These are phyloP conservation scores for Blepharisma stoltei DNA, from an alignment of 73 alveolate genomes.

Conservation along the genomic window DNA sequence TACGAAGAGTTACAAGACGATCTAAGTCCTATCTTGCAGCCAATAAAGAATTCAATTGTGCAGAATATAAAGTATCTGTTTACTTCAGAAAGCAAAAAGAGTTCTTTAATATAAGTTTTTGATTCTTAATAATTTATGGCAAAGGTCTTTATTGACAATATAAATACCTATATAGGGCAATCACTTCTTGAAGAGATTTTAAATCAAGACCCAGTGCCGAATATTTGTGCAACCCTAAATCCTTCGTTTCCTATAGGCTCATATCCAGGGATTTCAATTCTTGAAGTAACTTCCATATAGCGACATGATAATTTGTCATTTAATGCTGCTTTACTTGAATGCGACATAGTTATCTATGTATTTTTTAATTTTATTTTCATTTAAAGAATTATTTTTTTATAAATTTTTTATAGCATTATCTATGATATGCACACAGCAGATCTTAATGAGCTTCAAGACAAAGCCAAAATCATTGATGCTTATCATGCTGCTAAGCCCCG, in stretches of 20 bases:
- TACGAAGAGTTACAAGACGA: too few relatives aligned
- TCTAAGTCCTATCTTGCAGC: too few relatives aligned
- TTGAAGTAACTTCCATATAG: slow-evolving; percentile 43
- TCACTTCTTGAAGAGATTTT: slow-evolving; percentile 15
- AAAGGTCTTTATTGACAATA: slow-evolving; percentile 19
- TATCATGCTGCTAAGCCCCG: background rate
- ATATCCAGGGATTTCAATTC: slow-evolving; percentile 36
- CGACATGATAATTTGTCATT: slow-evolving; percentile 31
- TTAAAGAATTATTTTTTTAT: too few relatives aligned
- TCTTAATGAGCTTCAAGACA: slow-evolving; percentile 58
- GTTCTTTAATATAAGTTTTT: too few relatives aligned
- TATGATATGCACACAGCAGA: slow-evolving; percentile 56
- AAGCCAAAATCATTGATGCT: slow-evolving; percentile 52
- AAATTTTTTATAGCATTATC: too few relatives aligned
- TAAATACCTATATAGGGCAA: slow-evolving; percentile 19
- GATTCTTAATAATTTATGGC: background rate
- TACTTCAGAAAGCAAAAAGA: too few relatives aligned
- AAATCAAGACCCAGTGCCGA: background rate
- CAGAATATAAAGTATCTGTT: too few relatives aligned
- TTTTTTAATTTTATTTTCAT: too few relatives aligned
- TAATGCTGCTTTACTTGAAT: slow-evolving; percentile 43
- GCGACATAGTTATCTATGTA: slow-evolving; percentile 63
- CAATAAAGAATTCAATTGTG: too few relatives aligned
- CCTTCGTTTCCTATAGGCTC: slow-evolving; percentile 45
- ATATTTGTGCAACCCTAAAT: slow-evolving; percentile 9